phyloP scores from a whole-genome alignment of 208 protist genomes.

The Porcisia hertigi region DNA sequence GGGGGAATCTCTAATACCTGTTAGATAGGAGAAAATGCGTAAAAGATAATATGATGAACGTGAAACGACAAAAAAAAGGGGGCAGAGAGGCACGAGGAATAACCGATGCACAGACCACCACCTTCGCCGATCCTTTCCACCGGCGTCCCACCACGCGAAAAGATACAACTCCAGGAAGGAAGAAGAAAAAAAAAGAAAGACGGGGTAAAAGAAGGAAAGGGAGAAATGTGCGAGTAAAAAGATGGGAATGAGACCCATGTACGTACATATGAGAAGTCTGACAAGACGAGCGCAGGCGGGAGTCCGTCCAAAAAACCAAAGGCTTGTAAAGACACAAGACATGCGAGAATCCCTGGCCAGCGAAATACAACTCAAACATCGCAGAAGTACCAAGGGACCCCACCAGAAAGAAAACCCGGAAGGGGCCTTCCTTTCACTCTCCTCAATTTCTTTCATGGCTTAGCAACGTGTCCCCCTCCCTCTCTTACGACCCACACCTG shows the following conservation, averaged over 20 bases:
- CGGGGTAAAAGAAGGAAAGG: no score
- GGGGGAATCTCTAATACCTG: background rate
- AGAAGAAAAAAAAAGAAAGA: background rate
- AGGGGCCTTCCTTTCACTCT: background rate
- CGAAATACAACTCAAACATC: background rate
- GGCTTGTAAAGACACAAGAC: no score
- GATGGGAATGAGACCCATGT: background rate
- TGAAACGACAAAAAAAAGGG: background rate
- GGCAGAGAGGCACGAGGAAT: background rate
- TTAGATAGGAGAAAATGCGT: no score
- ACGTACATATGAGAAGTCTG: background rate
- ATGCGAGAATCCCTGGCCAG: background rate
- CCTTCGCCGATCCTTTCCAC: background rate
- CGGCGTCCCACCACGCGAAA: background rate
- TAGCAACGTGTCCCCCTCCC: background rate
- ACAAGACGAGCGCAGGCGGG: background rate
- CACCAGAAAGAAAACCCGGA: background rate
- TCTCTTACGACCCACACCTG: background rate
- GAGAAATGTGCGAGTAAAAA: background rate
- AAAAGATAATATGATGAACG: background rate
- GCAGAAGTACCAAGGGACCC: background rate
- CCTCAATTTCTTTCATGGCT: background rate
- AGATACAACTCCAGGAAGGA: background rate
- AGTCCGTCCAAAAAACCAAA: background rate
- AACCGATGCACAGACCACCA: background rate